These are phyloP conservation scores for Fomitopsis schrenkii DNA, from an alignment of 1,284 basidiomycete species.

Conservation along the genomic window DNA sequence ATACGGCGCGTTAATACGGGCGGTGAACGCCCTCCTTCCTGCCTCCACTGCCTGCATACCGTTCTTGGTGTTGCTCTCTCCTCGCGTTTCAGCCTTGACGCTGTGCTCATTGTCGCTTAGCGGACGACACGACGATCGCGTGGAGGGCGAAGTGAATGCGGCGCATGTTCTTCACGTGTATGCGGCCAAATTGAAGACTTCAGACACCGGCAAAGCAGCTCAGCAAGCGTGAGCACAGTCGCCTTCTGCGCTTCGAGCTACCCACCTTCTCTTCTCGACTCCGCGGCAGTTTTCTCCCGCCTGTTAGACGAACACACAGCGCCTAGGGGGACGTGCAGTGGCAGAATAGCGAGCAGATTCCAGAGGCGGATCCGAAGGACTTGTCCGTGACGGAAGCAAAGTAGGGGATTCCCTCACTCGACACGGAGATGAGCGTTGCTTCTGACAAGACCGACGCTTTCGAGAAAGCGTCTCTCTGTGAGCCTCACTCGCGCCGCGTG, in stretches of 20 bases:
- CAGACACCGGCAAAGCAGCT: background rate
- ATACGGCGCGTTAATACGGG: too few relatives aligned
- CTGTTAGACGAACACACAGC: background rate
- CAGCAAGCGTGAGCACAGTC: background rate
- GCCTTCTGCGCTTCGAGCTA: background rate
- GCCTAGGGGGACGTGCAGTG: background rate
- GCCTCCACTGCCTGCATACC: background rate
- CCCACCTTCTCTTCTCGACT: background rate
- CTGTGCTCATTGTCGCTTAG: background rate
- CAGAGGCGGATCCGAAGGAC: constrained; percentile 1
- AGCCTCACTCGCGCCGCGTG: constrained; percentile 35
- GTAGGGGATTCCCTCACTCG: background rate
- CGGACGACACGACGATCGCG: background rate
- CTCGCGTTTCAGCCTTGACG: background rate
- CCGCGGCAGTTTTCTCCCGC: background rate
- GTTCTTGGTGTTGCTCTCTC: background rate
- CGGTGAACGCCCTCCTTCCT: too few relatives aligned
- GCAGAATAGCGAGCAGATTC: background rate
- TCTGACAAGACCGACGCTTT: constrained; percentile 8
- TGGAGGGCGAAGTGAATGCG: background rate
- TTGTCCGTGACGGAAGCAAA: constrained; percentile 6
- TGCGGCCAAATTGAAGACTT: constrained; percentile 4
- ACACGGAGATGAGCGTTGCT: constrained; percentile 23
- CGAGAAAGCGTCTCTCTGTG: constrained; percentile 18
- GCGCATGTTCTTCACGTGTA: constrained; percentile 8